Evolutionary conservation across 306 rosid genomes (phyloP).

Genomic region (Amphicarpaea edgeworthii): DNA sequence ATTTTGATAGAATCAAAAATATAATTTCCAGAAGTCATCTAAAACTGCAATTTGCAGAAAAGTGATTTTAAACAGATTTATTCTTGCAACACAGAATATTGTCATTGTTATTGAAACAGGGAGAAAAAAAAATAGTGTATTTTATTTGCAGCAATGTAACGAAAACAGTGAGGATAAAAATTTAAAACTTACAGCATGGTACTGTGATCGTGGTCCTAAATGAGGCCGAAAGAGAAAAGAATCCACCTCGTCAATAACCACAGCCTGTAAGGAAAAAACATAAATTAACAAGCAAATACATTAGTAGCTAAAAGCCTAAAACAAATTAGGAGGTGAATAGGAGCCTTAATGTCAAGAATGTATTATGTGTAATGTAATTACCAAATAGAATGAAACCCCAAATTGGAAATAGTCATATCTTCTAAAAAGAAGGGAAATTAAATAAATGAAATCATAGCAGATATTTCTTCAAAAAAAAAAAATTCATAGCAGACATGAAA

Average conservation of each 20-base stretch:
- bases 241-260: conserved; percentile 95
- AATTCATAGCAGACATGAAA: neutral
- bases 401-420: neutral
- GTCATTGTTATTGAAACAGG: neutral
- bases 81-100: conserved; percentile 15
- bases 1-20: neutral
- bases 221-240: conserved; percentile 93
- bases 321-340: conserved; percentile 7
- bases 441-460: conserved; percentile 9
- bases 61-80: conserved; percentile 26
- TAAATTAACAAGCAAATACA: conserved; percentile 23
- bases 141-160: conserved; percentile 10
- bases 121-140: neutral
- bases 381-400: neutral
- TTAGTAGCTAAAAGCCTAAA: conserved; percentile 14
- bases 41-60: conserved; percentile 4
- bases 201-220: conserved; percentile 81
- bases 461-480: neutral
- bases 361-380: neutral
- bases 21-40: neutral
- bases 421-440: conserved; percentile 2
- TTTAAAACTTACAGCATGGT: conserved; percentile 79
- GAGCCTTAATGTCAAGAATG: neutral
- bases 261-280: conserved; percentile 59
- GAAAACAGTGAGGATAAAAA: conserved; percentile 5